Percentiles rank a stretch among this genome's conserved stretches.
Evolutionary conservation across 495 filamentous ascomycete species (phyloP).

Genomic region (Lepraria neglecta): DNA sequence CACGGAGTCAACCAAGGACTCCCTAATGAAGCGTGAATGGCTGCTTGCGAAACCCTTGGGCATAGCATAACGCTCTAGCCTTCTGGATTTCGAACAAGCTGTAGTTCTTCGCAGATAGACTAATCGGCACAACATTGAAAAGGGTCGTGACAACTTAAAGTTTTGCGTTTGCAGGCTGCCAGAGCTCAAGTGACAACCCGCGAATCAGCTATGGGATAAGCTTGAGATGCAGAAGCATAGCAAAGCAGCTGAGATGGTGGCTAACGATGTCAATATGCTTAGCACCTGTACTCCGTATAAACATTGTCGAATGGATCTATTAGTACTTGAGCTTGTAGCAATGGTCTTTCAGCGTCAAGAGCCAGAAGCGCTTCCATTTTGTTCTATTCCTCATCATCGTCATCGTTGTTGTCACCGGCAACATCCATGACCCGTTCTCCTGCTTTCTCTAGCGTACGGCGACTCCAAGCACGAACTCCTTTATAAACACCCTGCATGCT

Average conservation of each 20-base stretch:
- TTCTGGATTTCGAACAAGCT: slow-evolving; percentile 33
- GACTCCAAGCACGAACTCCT: slow-evolving; percentile 63
- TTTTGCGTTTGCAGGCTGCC: slow-evolving; percentile 52
- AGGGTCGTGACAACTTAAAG: slow-evolving; percentile 83
- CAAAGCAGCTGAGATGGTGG: too few species aligned
- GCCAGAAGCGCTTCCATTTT: slow-evolving; percentile 11
- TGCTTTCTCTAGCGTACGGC: slow-evolving; percentile 62
- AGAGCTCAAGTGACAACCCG: neutral
- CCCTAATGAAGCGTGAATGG: slow-evolving; percentile 1
- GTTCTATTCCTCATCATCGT: slow-evolving; percentile 47
- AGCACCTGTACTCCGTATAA: too few species aligned
- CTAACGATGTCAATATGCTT: too few species aligned
- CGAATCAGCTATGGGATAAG: too few species aligned
- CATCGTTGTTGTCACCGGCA: slow-evolving; percentile 64
- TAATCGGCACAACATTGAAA: slow-evolving; percentile 78
- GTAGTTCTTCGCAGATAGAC: slow-evolving; percentile 88
- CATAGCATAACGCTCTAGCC: slow-evolving; percentile 25
- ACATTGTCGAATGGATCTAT: too few species aligned
- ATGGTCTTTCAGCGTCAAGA: neutral
- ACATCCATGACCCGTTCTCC: slow-evolving; percentile 79
- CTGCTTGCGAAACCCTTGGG: slow-evolving; percentile 11
- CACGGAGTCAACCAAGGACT: neutral
- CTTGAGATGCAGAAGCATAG: too few species aligned
- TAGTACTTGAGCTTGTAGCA: slow-evolving; percentile 29
- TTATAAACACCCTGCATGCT: slow-evolving; percentile 66